Evolutionary conservation across 2,329 filamentous ascomycete genomes (phyloP), one percentile per base, ranked within the genome.

Genomic region (Didymella segeticola): DNA sequence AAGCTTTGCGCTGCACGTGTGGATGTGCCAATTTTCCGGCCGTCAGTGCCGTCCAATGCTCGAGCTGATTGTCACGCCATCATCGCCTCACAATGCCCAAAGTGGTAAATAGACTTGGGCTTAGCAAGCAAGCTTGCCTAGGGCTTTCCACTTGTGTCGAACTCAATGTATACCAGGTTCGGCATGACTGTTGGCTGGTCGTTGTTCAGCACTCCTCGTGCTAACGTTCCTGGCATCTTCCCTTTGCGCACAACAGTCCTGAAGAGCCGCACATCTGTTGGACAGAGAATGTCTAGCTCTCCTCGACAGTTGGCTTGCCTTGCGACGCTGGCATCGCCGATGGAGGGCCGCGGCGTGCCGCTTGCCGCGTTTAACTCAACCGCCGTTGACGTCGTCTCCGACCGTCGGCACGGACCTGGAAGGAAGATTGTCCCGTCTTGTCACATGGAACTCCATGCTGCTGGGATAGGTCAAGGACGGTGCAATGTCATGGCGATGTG

Each of bases 61-160:
- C 6, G 46, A 36, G 48, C 48, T 57, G 53, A 59, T 37, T 43
- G 41, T 67, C 57, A 60, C 62, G 59, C 62, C 59, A 67, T 29
- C 33, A 34, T 60, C 46, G 53, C 47, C 26, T 43, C 53, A 60
- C 31, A 41, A 29, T 25, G 43, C 48, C 54, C 38, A 47, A 53
- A 43, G 14, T 30, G 41, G 50, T 19, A 45, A 53, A 30, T 29
- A 5, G 23, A 30, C 22, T 22, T 23, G 25, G 29, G 47, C 50
- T 37, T 33, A 47, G 31, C 30, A 43, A 39, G 45, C 26, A 43
- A 41, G 31, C 19, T 41, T 43, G 46, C 49, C 36, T 9, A 54
- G 49, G 26, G 25, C 30, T 37, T 46, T 14, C 20, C 25, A 6
- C 19, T 31, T 12, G 14, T 15, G 34, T 14, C 5, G 11, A 20